A percentile compares a stretch with the other conserved stretches of the same genome.
Conservation (phyloP, 108 stramenopile genomes). For the Nitzschia sp. region DNA sequence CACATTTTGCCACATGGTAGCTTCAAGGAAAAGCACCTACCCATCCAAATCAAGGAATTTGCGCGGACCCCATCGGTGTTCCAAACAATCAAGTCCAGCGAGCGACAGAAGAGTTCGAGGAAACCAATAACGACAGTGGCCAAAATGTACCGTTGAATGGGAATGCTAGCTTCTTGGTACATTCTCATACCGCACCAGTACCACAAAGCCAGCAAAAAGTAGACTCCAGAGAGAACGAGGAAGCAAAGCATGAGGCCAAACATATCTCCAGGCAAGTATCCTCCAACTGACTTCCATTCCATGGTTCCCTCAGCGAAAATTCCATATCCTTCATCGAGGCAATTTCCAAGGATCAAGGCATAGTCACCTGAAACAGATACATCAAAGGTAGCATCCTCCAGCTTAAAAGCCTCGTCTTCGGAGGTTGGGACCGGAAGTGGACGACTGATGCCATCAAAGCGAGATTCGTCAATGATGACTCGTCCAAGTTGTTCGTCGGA, state of each 20-base stretch:
- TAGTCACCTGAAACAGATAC: constrained; percentile 51
- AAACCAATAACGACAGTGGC: constrained; percentile 61
- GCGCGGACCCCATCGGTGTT: constrained; percentile 62
- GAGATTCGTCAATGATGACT: constrained; percentile 52
- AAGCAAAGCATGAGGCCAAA: constrained; percentile 81
- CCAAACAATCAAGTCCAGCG: constrained; percentile 69
- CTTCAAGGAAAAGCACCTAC: constrained; percentile 23
- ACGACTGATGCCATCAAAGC: constrained; percentile 59
- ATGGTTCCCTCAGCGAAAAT: constrained; percentile 61
- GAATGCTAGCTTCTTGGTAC: constrained; percentile 59
- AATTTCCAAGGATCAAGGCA: constrained; percentile 65
- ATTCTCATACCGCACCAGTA: constrained; percentile 56
- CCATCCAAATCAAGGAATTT: constrained; percentile 49
- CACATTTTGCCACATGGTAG: too few species aligned
- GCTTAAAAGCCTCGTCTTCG: constrained; percentile 35
- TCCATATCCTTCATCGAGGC: constrained; percentile 62
- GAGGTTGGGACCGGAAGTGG: constrained; percentile 46
- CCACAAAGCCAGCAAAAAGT: constrained; percentile 48
- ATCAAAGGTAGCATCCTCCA: constrained; percentile 38
- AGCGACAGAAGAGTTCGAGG: constrained; percentile 58
- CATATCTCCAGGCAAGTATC: constrained; percentile 73
- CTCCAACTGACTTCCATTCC: constrained; percentile 59
- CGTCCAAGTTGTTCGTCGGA: constrained; percentile 42
- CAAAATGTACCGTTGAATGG: constrained; percentile 73
- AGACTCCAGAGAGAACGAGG: constrained; percentile 35